Evolutionary conservation across 768 basidiomycete genomes (phyloP), one percentile per base, ranked within the genome.

Genomic region (Hypholoma sublateritium): DNA sequence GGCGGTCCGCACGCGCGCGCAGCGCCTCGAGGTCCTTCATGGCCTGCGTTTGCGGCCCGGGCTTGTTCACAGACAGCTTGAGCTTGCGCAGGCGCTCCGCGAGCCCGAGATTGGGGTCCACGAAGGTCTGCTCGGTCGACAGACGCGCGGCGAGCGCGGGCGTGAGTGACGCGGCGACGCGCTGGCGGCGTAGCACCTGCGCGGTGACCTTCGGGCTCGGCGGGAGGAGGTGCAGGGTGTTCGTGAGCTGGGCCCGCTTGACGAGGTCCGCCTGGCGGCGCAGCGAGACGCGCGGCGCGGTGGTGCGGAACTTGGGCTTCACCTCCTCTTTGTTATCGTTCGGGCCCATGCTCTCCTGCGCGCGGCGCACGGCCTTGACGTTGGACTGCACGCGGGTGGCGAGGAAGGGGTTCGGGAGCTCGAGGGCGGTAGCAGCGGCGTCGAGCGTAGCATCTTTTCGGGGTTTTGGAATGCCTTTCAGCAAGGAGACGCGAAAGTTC

Each of bases 201-300:
- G 63, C 62, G 61, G 69, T 42, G 36, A 59, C 65, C 75, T 92
- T 92, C 1, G 82, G 84, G 1, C 91, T 81, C 1, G 85, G 81
- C 0, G 91, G 91, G 4, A 94, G 76, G 6, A 89, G 69, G 37
- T 85, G 77, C 43, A 87, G 67, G 39, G 76, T 75, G 34, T 78
- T 80, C 19, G 74, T 72, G 21, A 71, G 71, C 57, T 81, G 81
- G 3, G 92, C 92, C 50, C 78, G 79, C 74, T 91, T 93, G 47
- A 93, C 74, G 35, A 94, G 77, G 41, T 89, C 88, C 11, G 88
- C 89, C 69, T 94, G 91, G 34, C 83, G 82, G 17, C 92, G 83
- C 22, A 88, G 71, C 4, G 91, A 93, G 62, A 88, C 87, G 58
- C 80, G 82, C 11, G 91, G 78, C 0, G 85, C 82, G 24, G 77